phyloP scores from a whole-genome alignment of 106 monocot species.

The Dendrobium officinale region DNA sequence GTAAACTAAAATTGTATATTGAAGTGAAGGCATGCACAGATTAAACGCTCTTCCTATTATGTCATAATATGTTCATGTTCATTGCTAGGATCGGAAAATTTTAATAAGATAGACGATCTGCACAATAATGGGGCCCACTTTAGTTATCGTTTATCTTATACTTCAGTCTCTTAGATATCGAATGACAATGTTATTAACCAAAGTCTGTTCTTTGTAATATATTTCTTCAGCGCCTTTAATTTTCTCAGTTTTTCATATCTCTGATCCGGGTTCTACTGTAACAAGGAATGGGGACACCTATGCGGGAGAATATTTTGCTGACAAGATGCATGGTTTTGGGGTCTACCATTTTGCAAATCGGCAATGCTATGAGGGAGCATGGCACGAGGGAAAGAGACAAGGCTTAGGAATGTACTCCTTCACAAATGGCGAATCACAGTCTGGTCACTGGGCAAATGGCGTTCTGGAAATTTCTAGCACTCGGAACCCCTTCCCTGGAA shows the following conservation, averaged over 20 bases:
- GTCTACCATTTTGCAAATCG: constrained; percentile 62
- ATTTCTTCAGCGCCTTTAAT: too few species aligned
- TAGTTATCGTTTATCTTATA: too few species aligned
- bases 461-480: constrained; percentile 46
- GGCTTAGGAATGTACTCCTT: constrained; percentile 72
- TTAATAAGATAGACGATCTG: too few species aligned
- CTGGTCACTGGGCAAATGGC: constrained; percentile 74
- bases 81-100: too few species aligned
- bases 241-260: background rate
- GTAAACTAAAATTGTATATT: too few species aligned
- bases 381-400: constrained; percentile 69
- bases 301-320: constrained; percentile 79
- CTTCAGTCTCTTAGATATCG: too few species aligned
- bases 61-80: too few species aligned
- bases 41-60: too few species aligned
- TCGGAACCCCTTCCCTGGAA: constrained; percentile 35
- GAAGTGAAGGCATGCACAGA: too few species aligned
- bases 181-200: too few species aligned
- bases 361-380: constrained; percentile 63
- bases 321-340: constrained; percentile 77
- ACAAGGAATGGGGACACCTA: constrained; percentile 70
- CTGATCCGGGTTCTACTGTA: background rate
- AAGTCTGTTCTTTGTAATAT: too few species aligned
- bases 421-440: constrained; percentile 53
- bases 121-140: too few species aligned